Percentiles rank a stretch among this genome's conserved stretches.
Evolutionary conservation across 768 basidiomycete genomes (phyloP).

Genomic region (Xanthoconium purpureum): DNA sequence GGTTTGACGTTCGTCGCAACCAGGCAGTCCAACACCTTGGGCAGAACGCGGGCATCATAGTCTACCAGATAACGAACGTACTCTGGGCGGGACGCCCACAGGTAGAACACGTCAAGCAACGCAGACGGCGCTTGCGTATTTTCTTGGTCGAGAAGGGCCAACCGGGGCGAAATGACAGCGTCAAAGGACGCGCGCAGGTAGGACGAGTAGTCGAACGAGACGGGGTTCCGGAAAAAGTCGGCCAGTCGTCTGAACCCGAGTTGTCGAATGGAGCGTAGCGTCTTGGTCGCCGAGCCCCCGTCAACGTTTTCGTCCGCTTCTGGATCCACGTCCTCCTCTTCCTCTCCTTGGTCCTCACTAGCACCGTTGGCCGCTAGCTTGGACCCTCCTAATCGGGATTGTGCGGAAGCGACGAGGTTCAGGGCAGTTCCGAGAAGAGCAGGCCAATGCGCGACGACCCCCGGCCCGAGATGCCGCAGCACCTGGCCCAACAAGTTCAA

Average conservation of each 20-base stretch:
- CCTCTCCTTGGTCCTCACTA: constrained; percentile 28
- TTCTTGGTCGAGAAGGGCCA: constrained; percentile 70
- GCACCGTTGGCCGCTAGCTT: constrained; percentile 19
- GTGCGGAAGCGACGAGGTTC: constrained; percentile 62
- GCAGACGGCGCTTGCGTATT: constrained; percentile 92
- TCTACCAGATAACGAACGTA: constrained; percentile 64
- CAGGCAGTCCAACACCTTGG: constrained; percentile 79
- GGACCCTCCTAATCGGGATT: constrained; percentile 45
- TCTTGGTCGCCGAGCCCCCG: constrained; percentile 33
- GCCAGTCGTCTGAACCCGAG: constrained; percentile 81
- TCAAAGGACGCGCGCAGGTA: constrained; percentile 68
- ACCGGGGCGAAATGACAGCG: constrained; percentile 77
- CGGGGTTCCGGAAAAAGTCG: constrained; percentile 80
- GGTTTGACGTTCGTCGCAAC: constrained; percentile 84
- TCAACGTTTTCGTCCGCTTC: constrained; percentile 37
- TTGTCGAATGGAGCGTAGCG: constrained; percentile 66
- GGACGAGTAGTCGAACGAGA: constrained; percentile 69
- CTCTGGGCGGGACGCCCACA: constrained; percentile 63
- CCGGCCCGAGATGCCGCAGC: constrained; percentile 75
- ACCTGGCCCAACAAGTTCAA: constrained; percentile 83
- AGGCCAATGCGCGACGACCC: constrained; percentile 69
- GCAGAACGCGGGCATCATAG: constrained; percentile 65
- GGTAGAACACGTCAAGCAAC: constrained; percentile 78
- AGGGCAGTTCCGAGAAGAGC: constrained; percentile 67
- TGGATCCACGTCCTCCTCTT: constrained; percentile 35